Evolutionary conservation across 768 basidiomycete species (phyloP).

Genomic region (Amanita molliuscula): DNA sequence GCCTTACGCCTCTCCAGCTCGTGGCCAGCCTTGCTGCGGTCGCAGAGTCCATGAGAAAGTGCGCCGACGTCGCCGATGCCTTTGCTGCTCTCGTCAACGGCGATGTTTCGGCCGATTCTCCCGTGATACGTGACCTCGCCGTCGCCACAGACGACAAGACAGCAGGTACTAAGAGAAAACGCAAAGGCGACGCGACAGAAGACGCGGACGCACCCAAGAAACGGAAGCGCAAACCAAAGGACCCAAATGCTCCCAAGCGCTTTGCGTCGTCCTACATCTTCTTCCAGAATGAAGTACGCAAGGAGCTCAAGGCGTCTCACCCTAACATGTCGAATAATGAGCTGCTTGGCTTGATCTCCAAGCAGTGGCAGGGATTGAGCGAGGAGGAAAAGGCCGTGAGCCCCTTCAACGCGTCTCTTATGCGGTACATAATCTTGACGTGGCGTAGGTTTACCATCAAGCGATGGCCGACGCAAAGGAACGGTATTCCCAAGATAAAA

Average conservation of each 20-base stretch:
- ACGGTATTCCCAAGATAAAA: constrained; percentile 53
- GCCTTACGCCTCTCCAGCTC: constrained; percentile 31
- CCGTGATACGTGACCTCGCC: constrained; percentile 11
- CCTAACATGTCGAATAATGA: constrained; percentile 63
- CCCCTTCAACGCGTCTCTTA: constrained; percentile 12
- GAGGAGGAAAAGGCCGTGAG: constrained; percentile 68
- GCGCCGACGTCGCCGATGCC: constrained; percentile 48
- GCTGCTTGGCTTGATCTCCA: constrained; percentile 59
- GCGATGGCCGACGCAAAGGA: constrained; percentile 50
- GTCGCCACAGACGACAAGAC: constrained; percentile 9
- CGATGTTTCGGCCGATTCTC: constrained; percentile 14
- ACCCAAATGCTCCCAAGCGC: constrained; percentile 91
- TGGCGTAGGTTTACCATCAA: constrained; percentile 41
- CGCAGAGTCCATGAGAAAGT: constrained; percentile 54
- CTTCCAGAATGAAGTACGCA: constrained; percentile 88
- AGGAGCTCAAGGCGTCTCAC: constrained; percentile 53
- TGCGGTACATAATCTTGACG: constrained; percentile 1
- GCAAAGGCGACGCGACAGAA: constrained; percentile 34
- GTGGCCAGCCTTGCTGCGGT: constrained; percentile 41
- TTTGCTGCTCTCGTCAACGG: constrained; percentile 42
- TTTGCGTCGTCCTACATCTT: constrained; percentile 89
- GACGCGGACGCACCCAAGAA: constrained; percentile 37
- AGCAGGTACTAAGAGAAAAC: constrained; percentile 32
- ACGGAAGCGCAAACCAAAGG: constrained; percentile 61
- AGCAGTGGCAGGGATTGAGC: constrained; percentile 62